Evolutionary conservation across 148 eudicot species (phyloP).

Genomic region (Polygonum maritimum): DNA sequence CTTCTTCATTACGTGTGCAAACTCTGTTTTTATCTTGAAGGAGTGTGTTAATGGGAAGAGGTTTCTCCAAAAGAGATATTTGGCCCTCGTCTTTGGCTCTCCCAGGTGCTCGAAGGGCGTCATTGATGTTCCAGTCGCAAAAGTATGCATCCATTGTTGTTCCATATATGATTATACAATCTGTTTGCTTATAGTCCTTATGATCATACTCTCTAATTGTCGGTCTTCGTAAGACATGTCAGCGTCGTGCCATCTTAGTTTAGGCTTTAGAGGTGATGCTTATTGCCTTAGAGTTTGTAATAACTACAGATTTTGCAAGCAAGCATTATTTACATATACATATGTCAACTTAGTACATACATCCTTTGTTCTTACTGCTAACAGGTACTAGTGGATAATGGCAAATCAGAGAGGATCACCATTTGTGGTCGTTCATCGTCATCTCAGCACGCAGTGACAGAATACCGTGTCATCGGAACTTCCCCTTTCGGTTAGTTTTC

Average conservation of each 20-base stretch:
- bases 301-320: background rate
- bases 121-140: slow-evolving; percentile 58
- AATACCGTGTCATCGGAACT: slow-evolving; percentile 65
- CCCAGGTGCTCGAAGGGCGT: slow-evolving; percentile 57
- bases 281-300: background rate
- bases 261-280: background rate
- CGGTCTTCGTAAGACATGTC: background rate
- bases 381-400: slow-evolving; percentile 72
- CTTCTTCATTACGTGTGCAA: background rate
- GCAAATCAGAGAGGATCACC: slow-evolving; percentile 83
- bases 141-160: slow-evolving; percentile 31
- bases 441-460: slow-evolving; percentile 80
- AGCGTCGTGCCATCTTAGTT: background rate
- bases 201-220: background rate
- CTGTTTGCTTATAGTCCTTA: background rate
- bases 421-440: slow-evolving; percentile 31
- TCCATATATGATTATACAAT: background rate
- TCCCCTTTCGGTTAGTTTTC: slow-evolving; percentile 46
- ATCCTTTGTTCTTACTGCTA: slow-evolving; percentile 10
- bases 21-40: slow-evolving; percentile 14
- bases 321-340: background rate
- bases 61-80: slow-evolving; percentile 65
- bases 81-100: slow-evolving; percentile 91
- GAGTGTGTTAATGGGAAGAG: slow-evolving; percentile 36
- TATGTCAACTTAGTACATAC: background rate